Conservation (phyloP, 768 basidiomycete species). For the Pulveroboletus sp. region DNA sequence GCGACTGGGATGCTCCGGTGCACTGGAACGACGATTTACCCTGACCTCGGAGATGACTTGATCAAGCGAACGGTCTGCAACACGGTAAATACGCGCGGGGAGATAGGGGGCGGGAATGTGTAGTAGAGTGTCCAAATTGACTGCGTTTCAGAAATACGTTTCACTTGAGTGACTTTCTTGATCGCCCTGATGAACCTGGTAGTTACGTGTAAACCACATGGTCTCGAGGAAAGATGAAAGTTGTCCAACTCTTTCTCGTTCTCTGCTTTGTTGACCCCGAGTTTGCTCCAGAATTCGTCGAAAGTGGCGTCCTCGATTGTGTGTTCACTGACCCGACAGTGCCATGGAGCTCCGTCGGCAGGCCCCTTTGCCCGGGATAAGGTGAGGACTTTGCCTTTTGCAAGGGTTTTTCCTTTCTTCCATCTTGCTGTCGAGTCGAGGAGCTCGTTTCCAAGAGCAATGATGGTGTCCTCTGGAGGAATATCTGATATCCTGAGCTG, state of each 20-base stretch:
- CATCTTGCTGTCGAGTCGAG: conserved; percentile 55
- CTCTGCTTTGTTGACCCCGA: conserved; percentile 60
- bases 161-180: conserved; percentile 58
- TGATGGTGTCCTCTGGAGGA: conserved; percentile 54
- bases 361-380: conserved; percentile 47
- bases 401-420: conserved; percentile 64
- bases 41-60: conserved; percentile 48
- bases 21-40: conserved; percentile 43
- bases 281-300: conserved; percentile 66
- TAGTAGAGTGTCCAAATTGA: conserved; percentile 72
- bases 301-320: conserved; percentile 62
- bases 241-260: conserved; percentile 63
- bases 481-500: conserved; percentile 40
- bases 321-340: conserved; percentile 66
- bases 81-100: conserved; percentile 73
- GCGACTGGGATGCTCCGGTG: too few species aligned
- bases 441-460: conserved; percentile 51
- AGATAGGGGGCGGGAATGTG: conserved; percentile 64
- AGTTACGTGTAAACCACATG: neutral
- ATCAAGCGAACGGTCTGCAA: conserved; percentile 58
- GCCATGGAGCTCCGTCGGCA: conserved; percentile 60
- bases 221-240: neutral
- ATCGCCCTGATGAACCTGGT: conserved; percentile 63
- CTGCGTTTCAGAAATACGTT: conserved; percentile 59
- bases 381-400: conserved; percentile 53